Percentiles rank a stretch among this genome's conserved stretches.
Evolutionary conservation across 257 asterid genomes (phyloP).

Genomic region (Rubia yunnanensis): DNA sequence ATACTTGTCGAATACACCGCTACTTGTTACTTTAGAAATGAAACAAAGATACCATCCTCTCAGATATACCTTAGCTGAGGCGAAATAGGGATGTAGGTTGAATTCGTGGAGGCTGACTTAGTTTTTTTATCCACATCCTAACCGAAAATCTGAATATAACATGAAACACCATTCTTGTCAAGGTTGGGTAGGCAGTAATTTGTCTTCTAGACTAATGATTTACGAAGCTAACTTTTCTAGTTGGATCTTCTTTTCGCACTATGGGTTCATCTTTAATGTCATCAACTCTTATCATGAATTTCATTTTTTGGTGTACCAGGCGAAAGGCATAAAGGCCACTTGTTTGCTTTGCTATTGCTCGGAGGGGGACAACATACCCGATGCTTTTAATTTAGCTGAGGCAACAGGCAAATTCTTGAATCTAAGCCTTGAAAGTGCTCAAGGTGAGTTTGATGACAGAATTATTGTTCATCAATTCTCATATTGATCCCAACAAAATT

Average conservation of each 20-base stretch:
- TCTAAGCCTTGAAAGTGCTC: conserved; percentile 28
- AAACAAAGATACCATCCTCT: neutral
- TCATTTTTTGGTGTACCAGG: conserved; percentile 35
- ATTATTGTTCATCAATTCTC: neutral
- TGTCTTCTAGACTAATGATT: neutral
- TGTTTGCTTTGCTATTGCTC: conserved; percentile 93
- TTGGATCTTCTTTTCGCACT: neutral
- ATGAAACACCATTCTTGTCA: neutral
- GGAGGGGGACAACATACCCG: conserved; percentile 92
- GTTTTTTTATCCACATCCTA: neutral
- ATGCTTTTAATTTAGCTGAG: conserved; percentile 80
- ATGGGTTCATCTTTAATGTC: neutral
- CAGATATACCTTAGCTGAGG: neutral
- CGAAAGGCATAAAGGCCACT: conserved; percentile 80
- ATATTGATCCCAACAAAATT: neutral
- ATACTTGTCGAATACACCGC: neutral
- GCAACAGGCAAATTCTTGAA: conserved; percentile 61
- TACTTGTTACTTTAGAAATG: neutral
- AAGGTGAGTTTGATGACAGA: conserved; percentile 37
- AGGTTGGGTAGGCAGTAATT: neutral
- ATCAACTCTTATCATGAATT: neutral
- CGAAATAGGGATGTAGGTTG: neutral
- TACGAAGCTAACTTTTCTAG: neutral
- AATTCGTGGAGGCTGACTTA: too few relatives aligned
- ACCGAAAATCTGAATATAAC: neutral